A percentile compares a stretch with the other conserved stretches of the same genome.
Conservation (phyloP, 2,329 filamentous ascomycete species). For the Monosporascus sp. region DNA sequence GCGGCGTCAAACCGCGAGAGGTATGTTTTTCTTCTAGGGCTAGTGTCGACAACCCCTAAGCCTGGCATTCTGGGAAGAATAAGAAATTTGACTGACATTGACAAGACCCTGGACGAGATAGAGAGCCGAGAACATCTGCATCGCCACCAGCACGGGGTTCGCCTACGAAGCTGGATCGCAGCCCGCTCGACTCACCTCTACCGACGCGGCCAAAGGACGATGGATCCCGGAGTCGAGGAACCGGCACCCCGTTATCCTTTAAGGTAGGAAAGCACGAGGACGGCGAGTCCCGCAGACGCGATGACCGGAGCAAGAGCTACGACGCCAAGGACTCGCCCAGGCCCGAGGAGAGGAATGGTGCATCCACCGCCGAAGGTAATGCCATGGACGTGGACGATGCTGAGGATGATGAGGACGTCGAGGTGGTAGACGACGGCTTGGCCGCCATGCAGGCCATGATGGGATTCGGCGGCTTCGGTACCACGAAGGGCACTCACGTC, state of each 20-base stretch:
- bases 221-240: constrained; percentile 10
- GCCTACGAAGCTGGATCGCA: constrained; percentile 10
- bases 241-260: constrained; percentile 28
- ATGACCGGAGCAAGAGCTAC: constrained; percentile 13
- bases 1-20: constrained; percentile 11
- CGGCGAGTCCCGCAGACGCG: constrained; percentile 7
- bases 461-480: constrained; percentile 82
- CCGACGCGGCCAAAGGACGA: constrained; percentile 20
- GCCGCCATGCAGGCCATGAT: constrained; percentile 77
- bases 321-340: constrained; percentile 6
- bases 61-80: background rate
- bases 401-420: constrained; percentile 44
- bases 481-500: constrained; percentile 85
- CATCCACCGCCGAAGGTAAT: constrained; percentile 9
- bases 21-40: constrained; percentile 5
- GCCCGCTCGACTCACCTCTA: constrained; percentile 21
- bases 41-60: background rate
- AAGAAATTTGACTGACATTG: constrained; percentile 4
- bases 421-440: constrained; percentile 61
- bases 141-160: constrained; percentile 17
- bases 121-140: constrained; percentile 14
- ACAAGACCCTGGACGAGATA: constrained; percentile 13
- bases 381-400: constrained; percentile 27
- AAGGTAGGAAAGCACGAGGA: constrained; percentile 30
- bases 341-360: constrained; percentile 8